Evolutionary conservation across 805 yeast species (phyloP).

Genomic region (Nakazawaea peltata): DNA sequence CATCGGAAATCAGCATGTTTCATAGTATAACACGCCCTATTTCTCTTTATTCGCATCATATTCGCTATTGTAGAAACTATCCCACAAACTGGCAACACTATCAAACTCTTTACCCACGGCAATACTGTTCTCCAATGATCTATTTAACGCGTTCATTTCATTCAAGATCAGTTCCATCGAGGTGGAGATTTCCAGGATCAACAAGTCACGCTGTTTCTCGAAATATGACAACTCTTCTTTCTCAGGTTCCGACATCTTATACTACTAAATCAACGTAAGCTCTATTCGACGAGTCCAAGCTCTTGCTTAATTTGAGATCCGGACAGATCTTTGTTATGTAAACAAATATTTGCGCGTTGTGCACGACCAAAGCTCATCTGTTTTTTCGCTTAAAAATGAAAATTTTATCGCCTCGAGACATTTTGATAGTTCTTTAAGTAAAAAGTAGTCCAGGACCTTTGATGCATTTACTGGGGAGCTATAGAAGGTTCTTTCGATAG

Average conservation of each 20-base stretch:
- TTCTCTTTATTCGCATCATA: neutral
- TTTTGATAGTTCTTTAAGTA: too few relatives aligned
- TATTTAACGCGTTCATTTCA: constrained; percentile 56
- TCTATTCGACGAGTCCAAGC: too few relatives aligned
- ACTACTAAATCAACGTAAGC: too few relatives aligned
- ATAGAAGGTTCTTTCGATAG: constrained; percentile 3
- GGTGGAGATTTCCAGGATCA: constrained; percentile 47
- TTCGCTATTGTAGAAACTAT: constrained; percentile 43
- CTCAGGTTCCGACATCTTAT: neutral
- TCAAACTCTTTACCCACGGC: constrained; percentile 76
- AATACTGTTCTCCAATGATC: constrained; percentile 57
- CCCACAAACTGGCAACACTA: constrained; percentile 64
- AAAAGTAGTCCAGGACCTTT: constrained; percentile 11
- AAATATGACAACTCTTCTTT: constrained; percentile 25
- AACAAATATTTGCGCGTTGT: neutral
- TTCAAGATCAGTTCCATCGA: constrained; percentile 59
- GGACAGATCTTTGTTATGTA: too few relatives aligned
- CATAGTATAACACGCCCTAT: neutral
- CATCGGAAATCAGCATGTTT: neutral
- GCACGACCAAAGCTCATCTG: too few relatives aligned
- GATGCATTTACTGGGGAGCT: neutral
- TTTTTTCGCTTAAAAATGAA: too few relatives aligned
- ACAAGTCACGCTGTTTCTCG: constrained; percentile 50
- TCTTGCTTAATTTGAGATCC: too few relatives aligned
- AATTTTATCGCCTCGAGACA: too few relatives aligned